phyloP scores from a whole-genome alignment of 2,329 filamentous ascomycete genomes.

The Calonectria hawksworthii region DNA sequence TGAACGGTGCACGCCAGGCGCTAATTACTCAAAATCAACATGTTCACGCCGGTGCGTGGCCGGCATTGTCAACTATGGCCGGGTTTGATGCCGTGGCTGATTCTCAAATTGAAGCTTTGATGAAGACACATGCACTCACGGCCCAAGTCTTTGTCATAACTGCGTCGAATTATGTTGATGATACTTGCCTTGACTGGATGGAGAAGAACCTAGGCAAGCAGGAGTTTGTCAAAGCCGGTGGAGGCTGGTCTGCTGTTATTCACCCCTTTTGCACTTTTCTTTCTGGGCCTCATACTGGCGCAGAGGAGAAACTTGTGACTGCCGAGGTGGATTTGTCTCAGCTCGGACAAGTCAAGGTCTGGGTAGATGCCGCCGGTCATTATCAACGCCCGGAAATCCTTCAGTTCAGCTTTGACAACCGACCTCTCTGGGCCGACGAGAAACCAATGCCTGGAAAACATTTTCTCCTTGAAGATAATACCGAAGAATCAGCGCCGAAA shows the following conservation, averaged over 20 bases:
- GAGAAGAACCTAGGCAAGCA: not conserved
- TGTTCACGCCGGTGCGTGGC: not conserved
- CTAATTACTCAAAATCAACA: not conserved
- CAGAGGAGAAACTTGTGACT: not conserved
- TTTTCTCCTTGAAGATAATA: not conserved
- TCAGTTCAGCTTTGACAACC: not conserved
- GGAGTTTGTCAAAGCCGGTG: not conserved
- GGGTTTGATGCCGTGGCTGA: not conserved
- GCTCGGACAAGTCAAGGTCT: not conserved
- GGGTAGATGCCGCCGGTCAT: not conserved
- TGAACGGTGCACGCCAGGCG: not conserved
- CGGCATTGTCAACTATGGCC: not conserved
- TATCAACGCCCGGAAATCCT: not conserved
- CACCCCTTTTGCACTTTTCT: not conserved
- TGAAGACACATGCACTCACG: not conserved
- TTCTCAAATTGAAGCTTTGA: not conserved
- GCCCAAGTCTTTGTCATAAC: not conserved
- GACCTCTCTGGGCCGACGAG: not conserved
- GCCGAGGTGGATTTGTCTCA: not conserved
- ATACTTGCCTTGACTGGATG: not conserved
- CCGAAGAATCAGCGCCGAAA: not conserved
- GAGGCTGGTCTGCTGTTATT: not conserved
- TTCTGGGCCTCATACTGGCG: not conserved
- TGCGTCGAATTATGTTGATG: not conserved
- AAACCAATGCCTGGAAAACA: not conserved